Conservation (phyloP, 345 rosid species). For the Linum lewisii region DNA sequence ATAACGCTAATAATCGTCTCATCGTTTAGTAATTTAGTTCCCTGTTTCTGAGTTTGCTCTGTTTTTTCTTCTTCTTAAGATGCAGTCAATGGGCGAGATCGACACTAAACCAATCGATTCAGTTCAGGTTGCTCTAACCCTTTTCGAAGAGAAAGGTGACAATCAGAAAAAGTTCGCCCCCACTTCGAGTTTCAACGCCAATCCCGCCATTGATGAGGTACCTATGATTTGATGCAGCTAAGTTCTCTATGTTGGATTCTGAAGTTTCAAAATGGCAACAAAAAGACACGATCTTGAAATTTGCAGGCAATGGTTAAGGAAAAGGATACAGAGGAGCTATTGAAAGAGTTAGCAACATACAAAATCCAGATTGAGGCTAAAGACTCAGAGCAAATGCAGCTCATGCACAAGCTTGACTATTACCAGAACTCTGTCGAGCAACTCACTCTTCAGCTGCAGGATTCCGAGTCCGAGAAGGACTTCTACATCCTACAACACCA, state of each 20-base stretch:
- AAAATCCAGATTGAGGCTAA: slow-evolving; percentile 43
- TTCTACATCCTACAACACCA: slow-evolving; percentile 14
- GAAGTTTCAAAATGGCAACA: background rate
- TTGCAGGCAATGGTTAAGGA: slow-evolving; percentile 25
- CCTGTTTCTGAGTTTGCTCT: background rate
- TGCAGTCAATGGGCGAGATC: slow-evolving; percentile 35
- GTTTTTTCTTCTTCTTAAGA: background rate
- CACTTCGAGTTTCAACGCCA: background rate
- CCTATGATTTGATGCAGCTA: background rate
- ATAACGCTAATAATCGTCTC: too few species aligned
- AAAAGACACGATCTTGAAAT: background rate
- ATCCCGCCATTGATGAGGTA: background rate
- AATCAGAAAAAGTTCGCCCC: background rate
- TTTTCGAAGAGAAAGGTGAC: background rate
- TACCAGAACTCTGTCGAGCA: slow-evolving; percentile 26
- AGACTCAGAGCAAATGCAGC: slow-evolving; percentile 33
- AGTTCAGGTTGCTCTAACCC: slow-evolving; percentile 40
- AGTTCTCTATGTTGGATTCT: background rate
- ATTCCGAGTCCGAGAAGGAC: slow-evolving; percentile 30
- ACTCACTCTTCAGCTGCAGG: slow-evolving; percentile 23
- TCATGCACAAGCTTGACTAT: slow-evolving; percentile 24
- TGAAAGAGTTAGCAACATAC: slow-evolving; percentile 35
- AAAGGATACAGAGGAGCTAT: slow-evolving; percentile 21
- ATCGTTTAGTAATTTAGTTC: too few species aligned
- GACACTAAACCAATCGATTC: slow-evolving; percentile 44